Evolutionary conservation across 768 basidiomycete genomes (phyloP), one percentile per base, ranked within the genome.

Genomic region (Amyloporia xantha): DNA sequence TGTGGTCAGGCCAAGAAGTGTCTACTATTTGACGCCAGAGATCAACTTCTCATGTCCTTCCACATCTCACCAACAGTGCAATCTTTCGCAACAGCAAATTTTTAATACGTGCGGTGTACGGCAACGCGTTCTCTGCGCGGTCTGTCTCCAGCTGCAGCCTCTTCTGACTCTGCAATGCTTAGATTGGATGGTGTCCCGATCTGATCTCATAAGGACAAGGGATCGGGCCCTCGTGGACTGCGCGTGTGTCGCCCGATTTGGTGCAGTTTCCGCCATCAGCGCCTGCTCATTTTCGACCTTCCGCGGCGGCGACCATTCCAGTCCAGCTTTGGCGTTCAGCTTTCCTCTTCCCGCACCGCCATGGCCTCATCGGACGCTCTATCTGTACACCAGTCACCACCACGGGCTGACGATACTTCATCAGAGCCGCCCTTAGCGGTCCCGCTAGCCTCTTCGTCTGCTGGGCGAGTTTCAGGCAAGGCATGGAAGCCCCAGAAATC

Each of bases 381-480:
- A n/a, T n/a, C n/a, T n/a, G n/a, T n/a, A n/a, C n/a, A n/a, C n/a
- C n/a, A n/a, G 24, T 13, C 30, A 7, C 15, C 30, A 33, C 30
- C 30, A 15, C 30, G 15, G 15, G 30, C 15, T 15, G 30, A 33
- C 30, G 15, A 33, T 33, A 33, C 30, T 7, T 33, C 30, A 15
- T 15, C 30, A 33, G 9, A 33, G 30, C 30, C 35, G 24, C 28
- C 46, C 7, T 23, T 15, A n/a, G 23, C 46, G 2, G 20, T 74
- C 15, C 51, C 70, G 23, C 65, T 87, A 23, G 68, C 78, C 7
- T 66, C 77, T n/a, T 79, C 85, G 0, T 71, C 82, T 25, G 74
- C 74, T 49, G 86, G 86, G 11, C 75, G 86, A 28, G 66, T 74
- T 6, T 88, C 86, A 1, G 79, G 85, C 24, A 89, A 87, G 46